Evolutionary conservation across 495 filamentous ascomycete genomes (phyloP).

Genomic region (Glarea lozoyensis): DNA sequence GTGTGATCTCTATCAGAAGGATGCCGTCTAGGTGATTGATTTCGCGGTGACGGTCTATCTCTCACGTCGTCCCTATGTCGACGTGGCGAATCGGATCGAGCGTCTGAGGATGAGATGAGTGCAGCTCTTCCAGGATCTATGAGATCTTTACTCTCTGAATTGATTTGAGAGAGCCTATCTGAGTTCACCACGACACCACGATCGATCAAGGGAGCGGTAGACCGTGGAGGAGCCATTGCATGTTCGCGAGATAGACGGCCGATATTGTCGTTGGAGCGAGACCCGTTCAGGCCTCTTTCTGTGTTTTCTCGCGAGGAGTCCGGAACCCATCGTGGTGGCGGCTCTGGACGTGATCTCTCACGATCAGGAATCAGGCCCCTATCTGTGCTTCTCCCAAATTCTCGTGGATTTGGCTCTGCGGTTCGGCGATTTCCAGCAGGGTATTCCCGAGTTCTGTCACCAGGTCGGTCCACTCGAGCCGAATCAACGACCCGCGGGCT

Average conservation of each 20-base stretch:
- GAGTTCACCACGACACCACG: slow-evolving; percentile 12
- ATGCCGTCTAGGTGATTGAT: slow-evolving; percentile 41
- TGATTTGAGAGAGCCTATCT: slow-evolving; percentile 11
- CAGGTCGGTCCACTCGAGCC: slow-evolving; percentile 17
- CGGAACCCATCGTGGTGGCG: slow-evolving; percentile 16
- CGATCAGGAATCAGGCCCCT: slow-evolving; percentile 10
- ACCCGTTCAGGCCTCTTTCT: slow-evolving; percentile 8
- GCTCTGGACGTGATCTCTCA: slow-evolving; percentile 15
- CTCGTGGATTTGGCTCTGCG: slow-evolving; percentile 19
- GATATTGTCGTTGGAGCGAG: slow-evolving; percentile 8
- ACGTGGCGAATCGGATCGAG: slow-evolving; percentile 24
- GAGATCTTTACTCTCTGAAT: slow-evolving; percentile 22
- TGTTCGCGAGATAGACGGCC: slow-evolving; percentile 15
- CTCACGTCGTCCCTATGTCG: slow-evolving; percentile 33
- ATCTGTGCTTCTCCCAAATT: slow-evolving; percentile 20
- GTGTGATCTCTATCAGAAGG: slow-evolving; percentile 24
- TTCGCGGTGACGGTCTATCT: slow-evolving; percentile 34
- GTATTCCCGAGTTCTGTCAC: slow-evolving; percentile 22
- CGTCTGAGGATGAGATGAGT: slow-evolving; percentile 33
- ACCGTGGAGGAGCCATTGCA: slow-evolving; percentile 25
- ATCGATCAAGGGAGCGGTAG: slow-evolving; percentile 29
- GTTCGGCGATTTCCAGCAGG: slow-evolving; percentile 19
- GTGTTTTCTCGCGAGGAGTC: slow-evolving; percentile 18
- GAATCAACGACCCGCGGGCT: slow-evolving; percentile 21
- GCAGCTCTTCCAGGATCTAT: slow-evolving; percentile 51